Base-by-base conservation (phyloP, 2,329 filamentous ascomycete species). In the Fusarium devonianum region DNA sequence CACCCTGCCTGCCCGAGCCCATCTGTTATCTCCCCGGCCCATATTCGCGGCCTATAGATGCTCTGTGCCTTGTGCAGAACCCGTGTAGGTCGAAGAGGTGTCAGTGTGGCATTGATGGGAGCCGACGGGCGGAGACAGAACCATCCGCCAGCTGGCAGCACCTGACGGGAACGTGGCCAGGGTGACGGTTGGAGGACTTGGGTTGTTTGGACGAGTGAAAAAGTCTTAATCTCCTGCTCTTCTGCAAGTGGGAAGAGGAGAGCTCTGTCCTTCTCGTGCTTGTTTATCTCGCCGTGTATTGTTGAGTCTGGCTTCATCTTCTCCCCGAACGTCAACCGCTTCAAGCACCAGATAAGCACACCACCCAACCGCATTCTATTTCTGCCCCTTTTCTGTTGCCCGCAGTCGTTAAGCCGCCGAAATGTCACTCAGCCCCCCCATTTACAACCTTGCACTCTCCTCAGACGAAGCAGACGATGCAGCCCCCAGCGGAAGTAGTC, bases 401-500 rank as follows among this genome's bases (percentile, higher is more conserved):
- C 28, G 14, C 5, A 12, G 17, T 35, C 5, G n/a, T 18, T 16
- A 2, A 7, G 17, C 26, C 29, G 36, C 29, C 23, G 52, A 29
- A 60, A 73, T 73, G 71, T 67, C 71, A 23, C 60, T 73, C 16
- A 71, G 65, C 18, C 69, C 70, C 32, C 65, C 65, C 5, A 40
- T 69, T n/a, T 52, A 62, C 23, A 56, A 65, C 47, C 53, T 64
- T 38, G 28, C 60, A 43, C 51, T 62, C 33, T 58, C 63, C 35
- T 50, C 59, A 54, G 62, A 61, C 25, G 58, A 63, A 21, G 62
- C 57, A 29, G 53, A 59, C 45, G 58, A 58, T 56, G 66, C 63
- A 65, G 69, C 63, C 63, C 45, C 57, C 47, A 72, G 71, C 50
- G 69, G 72, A 63, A 71, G 76, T 50, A 85, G 79, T 76, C 77